These are phyloP conservation scores for Chamaecyparis obtusa DNA, from an alignment of 75 land plant genomes.

Conservation along the genomic window DNA sequence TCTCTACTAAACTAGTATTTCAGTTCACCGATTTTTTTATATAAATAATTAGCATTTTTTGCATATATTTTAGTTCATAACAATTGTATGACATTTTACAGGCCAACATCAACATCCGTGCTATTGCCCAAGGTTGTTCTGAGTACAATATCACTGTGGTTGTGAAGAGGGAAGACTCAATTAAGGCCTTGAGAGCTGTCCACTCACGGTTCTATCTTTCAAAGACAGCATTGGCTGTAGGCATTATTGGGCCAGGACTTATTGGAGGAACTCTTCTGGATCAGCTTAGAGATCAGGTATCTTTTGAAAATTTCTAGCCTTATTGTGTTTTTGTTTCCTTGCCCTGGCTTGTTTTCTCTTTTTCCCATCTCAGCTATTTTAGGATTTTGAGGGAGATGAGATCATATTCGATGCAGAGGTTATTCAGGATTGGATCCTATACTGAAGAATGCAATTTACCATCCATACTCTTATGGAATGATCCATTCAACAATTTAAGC, in stretches of 20 bases:
- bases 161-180: conserved; percentile 79
- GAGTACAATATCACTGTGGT: conserved; percentile 98
- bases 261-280: conserved; percentile 90
- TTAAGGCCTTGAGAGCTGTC: conserved; percentile 86
- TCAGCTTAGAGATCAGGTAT: conserved; percentile 93
- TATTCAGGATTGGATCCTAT: conserved; percentile 4
- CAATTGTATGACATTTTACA: conserved; percentile 25
- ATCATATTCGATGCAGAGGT: not conserved
- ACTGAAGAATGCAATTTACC: not conserved
- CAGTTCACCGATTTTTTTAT: not conserved
- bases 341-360: conserved; percentile 4
- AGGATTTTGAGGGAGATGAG: not conserved
- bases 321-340: not conserved
- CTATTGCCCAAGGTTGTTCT: conserved; percentile 98
- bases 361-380: not conserved
- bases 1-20: not conserved
- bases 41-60: not conserved
- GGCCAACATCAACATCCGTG: conserved; percentile 93
- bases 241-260: conserved; percentile 93
- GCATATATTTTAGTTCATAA: not conserved
- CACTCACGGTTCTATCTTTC: conserved; percentile 95
- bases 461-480: not conserved
- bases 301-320: not conserved
- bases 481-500: not conserved
- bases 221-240: conserved; percentile 86